Evolutionary conservation across 768 basidiomycete genomes (phyloP).

Genomic region (Phylloporus scabripes): DNA sequence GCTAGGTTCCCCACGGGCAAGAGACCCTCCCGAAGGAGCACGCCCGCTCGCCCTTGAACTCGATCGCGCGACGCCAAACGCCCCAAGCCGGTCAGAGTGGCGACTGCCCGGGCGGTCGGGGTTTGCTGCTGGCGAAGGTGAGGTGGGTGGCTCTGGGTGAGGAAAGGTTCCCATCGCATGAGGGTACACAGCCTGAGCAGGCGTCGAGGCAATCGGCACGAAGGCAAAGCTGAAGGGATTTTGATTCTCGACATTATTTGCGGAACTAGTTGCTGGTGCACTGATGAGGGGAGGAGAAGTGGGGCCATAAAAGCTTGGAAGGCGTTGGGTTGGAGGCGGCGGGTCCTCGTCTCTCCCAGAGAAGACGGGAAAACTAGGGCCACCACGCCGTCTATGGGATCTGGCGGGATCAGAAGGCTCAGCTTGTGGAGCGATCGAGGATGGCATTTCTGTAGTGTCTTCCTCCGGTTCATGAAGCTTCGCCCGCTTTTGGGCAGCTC

Average conservation of each 20-base stretch:
- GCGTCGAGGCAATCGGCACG: slow-evolving; percentile 47
- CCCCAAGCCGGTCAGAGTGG: slow-evolving; percentile 28
- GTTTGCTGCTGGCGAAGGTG: slow-evolving; percentile 30
- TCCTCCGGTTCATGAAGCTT: slow-evolving; percentile 32
- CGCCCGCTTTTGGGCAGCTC: slow-evolving; percentile 50
- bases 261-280: slow-evolving; percentile 40
- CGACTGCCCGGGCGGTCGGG: slow-evolving; percentile 31
- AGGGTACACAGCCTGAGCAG: slow-evolving; percentile 39
- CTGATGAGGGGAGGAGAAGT: slow-evolving; percentile 36
- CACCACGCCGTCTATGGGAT: slow-evolving; percentile 22
- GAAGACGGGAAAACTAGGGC: slow-evolving; percentile 46
- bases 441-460: slow-evolving; percentile 10
- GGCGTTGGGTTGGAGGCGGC: slow-evolving; percentile 46
- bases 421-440: slow-evolving; percentile 12
- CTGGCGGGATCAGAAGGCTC: slow-evolving; percentile 12
- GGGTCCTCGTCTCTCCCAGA: slow-evolving; percentile 40
- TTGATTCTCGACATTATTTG: slow-evolving; percentile 49
- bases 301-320: slow-evolving; percentile 48
- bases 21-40: slow-evolving; percentile 24
- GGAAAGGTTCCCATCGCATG: slow-evolving; percentile 34
- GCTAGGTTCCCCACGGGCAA: slow-evolving; percentile 22
- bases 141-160: slow-evolving; percentile 32
- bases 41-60: slow-evolving; percentile 33
- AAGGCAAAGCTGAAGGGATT: slow-evolving; percentile 51
- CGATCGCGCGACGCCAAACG: slow-evolving; percentile 33